Evolutionary conservation across 23 red algal species (phyloP), one percentile per base, ranked within the genome.

Genomic region (Gracilariopsis chorda): DNA sequence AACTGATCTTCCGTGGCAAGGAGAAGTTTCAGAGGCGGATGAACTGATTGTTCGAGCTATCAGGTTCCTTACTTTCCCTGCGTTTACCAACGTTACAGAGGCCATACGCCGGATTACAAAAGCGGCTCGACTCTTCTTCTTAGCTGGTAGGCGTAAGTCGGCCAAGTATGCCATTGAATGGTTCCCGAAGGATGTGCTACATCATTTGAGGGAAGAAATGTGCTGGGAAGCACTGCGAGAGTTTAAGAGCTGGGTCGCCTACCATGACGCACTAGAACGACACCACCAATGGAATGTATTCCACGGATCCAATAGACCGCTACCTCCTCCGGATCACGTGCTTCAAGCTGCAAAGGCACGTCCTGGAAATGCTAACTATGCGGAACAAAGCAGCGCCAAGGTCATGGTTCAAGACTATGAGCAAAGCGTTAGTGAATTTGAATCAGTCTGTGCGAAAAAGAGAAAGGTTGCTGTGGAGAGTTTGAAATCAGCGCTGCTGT

Each of bases 361-460:
- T 46, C 86, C 86, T 64, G 82, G 82, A 5, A 73, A 87, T 12
- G 82, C 73, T 60, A 87, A 63, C 63, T 87, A 87, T 48, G 63
- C 62, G 41, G 58, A 76, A 24, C 86, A 90, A 21, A 65, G 47
- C 32, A 70, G 34, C 47, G 86, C 86, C 4, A 59, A 68, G 24
- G 65, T 79, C 30, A 61, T 59, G 60, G 3, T 90, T 29, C 49
- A 90, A 25, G 62, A 45, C 28, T 90, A 60, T 51, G 72, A 78
- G 51, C 72, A 78, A 37, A 51, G 55, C 40, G 56, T 70, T 12
- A 65, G 63, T 20, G 55, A 90, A 12, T 90, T 67, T 46, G 25
- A 39, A 17, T 28, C 12, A 12, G 46, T 68, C 19, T 90, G 57
- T 37, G 49, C 72, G 58, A 45, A 62, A 40, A 53, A 64, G 13